Base-by-base conservation (phyloP, 208 protist species). In the Wallacemonas sp. region DNA sequence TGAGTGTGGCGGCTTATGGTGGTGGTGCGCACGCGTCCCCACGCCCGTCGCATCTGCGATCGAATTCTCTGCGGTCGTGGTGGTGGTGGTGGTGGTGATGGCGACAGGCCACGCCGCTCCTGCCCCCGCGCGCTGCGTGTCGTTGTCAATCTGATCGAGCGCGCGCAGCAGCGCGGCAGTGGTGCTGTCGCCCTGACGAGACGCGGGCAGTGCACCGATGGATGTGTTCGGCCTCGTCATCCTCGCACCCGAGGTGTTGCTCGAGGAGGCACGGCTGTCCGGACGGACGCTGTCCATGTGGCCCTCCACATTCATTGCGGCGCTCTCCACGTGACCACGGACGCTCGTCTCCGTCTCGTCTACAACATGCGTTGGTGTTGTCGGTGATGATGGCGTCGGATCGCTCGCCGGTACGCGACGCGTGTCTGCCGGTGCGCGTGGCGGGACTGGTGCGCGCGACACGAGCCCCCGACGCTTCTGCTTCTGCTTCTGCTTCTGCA, bases 121-220 rank as follows among this genome's bases (percentile, higher is more conserved):
- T 14, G 14, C 36, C 36, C 7, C 36, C 36, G 0, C 36, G 14
- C 18, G 55, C 38, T 61, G 55, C 31, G 25, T 4, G 20, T 42
- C 31, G 4, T 61, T 5, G 11, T 61, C 55, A 25, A 61, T 23
- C 55, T 23, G 7, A 11, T 38, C 55, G 12, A 61, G 23, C 55
- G 38, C 55, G 20, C 32, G 16, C 18, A 32, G n/a, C 31, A 61
- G 55, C 16, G 11, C 55, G 55, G 31, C n/a, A 4, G 38, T 45
- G 31, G 10, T 3, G 23, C 29, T 22, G 26, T 31, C 23, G 29
- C 48, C 48, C 20, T 55, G 14, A 7, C 26, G 5, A 5, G 7
- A 12, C 5, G 8, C 48, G 25, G 8, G 10, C 48, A 10, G 48
- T 22, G 48, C 42, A 25, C 42, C n/a, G 42, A 22, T 14, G 4